Conservation (phyloP, 495 filamentous ascomycete species). For the Cairneyella variabilis region DNA sequence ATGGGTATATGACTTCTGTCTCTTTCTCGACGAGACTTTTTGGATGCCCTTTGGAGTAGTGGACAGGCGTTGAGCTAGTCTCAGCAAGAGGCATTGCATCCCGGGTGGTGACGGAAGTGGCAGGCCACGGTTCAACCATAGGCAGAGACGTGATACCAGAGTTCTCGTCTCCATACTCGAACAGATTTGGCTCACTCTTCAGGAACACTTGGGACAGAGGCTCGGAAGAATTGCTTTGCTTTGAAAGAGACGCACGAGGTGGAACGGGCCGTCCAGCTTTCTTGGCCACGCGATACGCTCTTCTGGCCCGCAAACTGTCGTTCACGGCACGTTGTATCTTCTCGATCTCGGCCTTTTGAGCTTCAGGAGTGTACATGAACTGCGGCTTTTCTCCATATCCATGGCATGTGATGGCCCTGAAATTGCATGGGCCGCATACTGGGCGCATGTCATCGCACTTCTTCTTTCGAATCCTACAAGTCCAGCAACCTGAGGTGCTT, state of each 20-base stretch:
- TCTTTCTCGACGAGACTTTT: neutral
- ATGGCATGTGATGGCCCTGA: slow-evolving; percentile 31
- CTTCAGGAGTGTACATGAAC: slow-evolving; percentile 49
- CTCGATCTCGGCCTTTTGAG: slow-evolving; percentile 31
- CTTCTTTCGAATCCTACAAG: slow-evolving; percentile 36
- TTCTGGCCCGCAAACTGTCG: slow-evolving; percentile 5
- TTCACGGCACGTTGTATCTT: slow-evolving; percentile 10
- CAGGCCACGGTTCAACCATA: neutral
- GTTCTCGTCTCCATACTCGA: too few relatives aligned
- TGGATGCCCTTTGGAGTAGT: neutral
- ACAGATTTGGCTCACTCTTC: too few relatives aligned
- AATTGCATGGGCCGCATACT: slow-evolving; percentile 27
- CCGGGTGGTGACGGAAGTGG: neutral
- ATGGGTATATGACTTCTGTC: neutral
- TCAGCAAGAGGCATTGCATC: neutral
- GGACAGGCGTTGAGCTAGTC: neutral
- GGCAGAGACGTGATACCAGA: too few relatives aligned
- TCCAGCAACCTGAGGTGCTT: too few relatives aligned
- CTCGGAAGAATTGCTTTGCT: too few relatives aligned
- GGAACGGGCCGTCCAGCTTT: neutral
- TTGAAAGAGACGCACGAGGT: neutral
- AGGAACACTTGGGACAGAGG: too few relatives aligned
- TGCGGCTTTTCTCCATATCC: slow-evolving; percentile 28
- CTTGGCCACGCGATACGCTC: slow-evolving; percentile 5
- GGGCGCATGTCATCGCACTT: slow-evolving; percentile 36